phyloP scores from a whole-genome alignment of 2,329 filamentous ascomycete species.

The Trichothecium sympodiale region DNA sequence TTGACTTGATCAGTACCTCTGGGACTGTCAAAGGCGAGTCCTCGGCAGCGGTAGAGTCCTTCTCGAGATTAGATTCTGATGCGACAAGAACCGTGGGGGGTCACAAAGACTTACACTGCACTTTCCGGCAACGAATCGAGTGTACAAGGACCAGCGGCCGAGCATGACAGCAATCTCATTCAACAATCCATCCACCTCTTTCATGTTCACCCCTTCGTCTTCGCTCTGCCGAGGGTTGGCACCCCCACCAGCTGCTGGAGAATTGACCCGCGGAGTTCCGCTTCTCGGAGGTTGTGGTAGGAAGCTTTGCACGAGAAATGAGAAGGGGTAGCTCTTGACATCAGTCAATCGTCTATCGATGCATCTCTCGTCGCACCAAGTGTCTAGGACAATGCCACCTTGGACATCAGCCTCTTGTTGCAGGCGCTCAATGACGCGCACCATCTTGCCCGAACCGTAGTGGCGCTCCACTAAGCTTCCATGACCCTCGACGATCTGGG shows the following conservation, averaged over 20 bases:
- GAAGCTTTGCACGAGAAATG: conserved; percentile 92
- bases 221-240: conserved; percentile 54
- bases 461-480: conserved; percentile 85
- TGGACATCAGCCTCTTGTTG: conserved; percentile 95
- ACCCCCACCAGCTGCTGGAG: conserved; percentile 56
- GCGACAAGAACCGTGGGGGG: not conserved
- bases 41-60: conserved; percentile 41
- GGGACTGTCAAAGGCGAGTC: conserved; percentile 55
- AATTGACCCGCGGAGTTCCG: conserved; percentile 59
- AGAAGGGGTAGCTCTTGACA: conserved; percentile 95
- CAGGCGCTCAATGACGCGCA: conserved; percentile 80
- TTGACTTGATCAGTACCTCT: conserved; percentile 65
- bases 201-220: conserved; percentile 93
- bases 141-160: conserved; percentile 84
- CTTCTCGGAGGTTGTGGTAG: conserved; percentile 56
- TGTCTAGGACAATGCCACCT: conserved; percentile 89
- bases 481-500: conserved; percentile 89
- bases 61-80: not conserved
- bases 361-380: conserved; percentile 81
- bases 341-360: conserved; percentile 84
- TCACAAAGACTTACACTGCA: conserved; percentile 54
- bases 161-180: conserved; percentile 89
- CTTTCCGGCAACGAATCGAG: conserved; percentile 78
- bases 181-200: conserved; percentile 79
- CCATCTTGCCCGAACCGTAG: conserved; percentile 89